A percentile compares a stretch with the other conserved stretches of the same genome.
These are phyloP conservation scores for Ogataea naganishii DNA, from an alignment of 805 yeast species.

Conservation along the genomic window DNA sequence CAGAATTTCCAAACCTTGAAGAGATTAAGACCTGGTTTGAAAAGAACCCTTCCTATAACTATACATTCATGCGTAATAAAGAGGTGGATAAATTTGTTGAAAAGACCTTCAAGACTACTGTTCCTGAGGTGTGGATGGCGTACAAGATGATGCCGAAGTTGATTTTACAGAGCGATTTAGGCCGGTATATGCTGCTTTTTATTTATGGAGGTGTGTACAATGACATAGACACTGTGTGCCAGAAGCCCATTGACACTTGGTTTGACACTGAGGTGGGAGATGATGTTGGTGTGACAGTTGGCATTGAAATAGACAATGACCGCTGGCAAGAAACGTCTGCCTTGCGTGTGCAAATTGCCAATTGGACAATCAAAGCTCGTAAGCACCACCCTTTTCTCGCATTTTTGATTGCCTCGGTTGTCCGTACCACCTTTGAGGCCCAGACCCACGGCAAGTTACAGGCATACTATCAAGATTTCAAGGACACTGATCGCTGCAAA, in stretches of 20 bases:
- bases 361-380: constrained; percentile 44
- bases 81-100: neutral
- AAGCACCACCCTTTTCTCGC: constrained; percentile 49
- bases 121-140: constrained; percentile 36
- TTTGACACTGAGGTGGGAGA: constrained; percentile 34
- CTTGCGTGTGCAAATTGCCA: constrained; percentile 41
- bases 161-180: constrained; percentile 35
- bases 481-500: constrained; percentile 22
- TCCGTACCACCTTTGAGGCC: constrained; percentile 32
- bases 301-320: constrained; percentile 34
- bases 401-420: constrained; percentile 37
- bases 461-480: constrained; percentile 8
- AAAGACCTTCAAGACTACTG: constrained; percentile 3
- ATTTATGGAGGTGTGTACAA: constrained; percentile 43
- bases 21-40: neutral
- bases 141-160: constrained; percentile 36
- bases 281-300: constrained; percentile 35
- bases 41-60: neutral
- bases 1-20: neutral
- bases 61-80: neutral
- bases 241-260: constrained; percentile 44
- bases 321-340: constrained; percentile 35
- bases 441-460: constrained; percentile 20
- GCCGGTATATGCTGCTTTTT: constrained; percentile 36
- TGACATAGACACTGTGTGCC: constrained; percentile 40